phyloP scores from a whole-genome alignment of 306 rosid genomes.

The Citrullus amarus region DNA sequence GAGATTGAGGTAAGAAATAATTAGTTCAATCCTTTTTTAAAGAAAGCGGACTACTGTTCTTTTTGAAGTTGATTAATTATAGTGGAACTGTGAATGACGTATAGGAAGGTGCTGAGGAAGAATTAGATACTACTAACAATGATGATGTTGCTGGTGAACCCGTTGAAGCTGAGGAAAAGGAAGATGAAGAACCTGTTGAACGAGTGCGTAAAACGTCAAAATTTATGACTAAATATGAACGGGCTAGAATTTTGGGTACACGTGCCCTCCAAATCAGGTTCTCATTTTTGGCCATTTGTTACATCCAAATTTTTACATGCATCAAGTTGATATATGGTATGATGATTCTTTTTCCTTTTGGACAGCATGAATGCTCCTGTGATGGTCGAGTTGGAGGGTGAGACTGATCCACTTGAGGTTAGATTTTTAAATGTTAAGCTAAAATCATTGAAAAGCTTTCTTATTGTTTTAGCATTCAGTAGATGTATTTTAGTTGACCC shows the following conservation, averaged over 20 bases:
- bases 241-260: conserved; percentile 87
- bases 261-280: conserved; percentile 97
- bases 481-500: background rate
- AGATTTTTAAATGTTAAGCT: background rate
- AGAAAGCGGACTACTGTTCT: background rate
- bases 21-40: background rate
- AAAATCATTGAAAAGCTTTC: background rate
- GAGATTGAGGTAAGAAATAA: conserved; percentile 52
- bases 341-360: conserved; percentile 9
- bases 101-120: conserved; percentile 92
- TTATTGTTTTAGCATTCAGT: background rate
- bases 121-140: conserved; percentile 41
- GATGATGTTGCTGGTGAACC: conserved; percentile 54
- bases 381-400: conserved; percentile 94
- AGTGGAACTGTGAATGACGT: conserved; percentile 3
- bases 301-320: background rate
- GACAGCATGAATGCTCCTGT: conserved; percentile 97
- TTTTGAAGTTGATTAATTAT: background rate
- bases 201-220: conserved; percentile 73
- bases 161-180: conserved; percentile 51
- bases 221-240: conserved; percentile 88
- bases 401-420: conserved; percentile 95
- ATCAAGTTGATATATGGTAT: background rate
- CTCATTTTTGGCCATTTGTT: background rate
- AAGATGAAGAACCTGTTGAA: conserved; percentile 28